Conservation (phyloP, 768 basidiomycete species). For the Cytidiella melzeri region DNA sequence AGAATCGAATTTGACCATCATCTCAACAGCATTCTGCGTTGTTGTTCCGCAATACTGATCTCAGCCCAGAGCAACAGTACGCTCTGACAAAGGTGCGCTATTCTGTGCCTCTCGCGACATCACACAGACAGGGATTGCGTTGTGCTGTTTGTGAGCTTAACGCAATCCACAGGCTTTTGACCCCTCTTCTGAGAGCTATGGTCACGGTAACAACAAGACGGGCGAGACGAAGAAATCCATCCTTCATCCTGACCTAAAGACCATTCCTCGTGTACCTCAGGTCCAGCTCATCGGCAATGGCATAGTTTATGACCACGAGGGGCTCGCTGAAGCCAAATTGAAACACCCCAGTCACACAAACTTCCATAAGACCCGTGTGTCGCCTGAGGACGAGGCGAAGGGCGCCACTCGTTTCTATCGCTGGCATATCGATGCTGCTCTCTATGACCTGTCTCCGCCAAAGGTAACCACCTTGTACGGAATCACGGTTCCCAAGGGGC, state of each 20-base stretch:
- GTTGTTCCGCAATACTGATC: constrained; percentile 61
- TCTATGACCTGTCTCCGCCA: constrained; percentile 73
- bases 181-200: constrained; percentile 56
- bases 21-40: constrained; percentile 56
- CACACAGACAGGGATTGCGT: neutral
- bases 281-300: constrained; percentile 94
- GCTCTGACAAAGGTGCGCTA: constrained; percentile 68
- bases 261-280: constrained; percentile 81
- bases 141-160: no score
- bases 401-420: constrained; percentile 87
- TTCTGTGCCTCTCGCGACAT: no score
- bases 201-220: constrained; percentile 88
- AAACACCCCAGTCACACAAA: constrained; percentile 83
- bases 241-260: constrained; percentile 86
- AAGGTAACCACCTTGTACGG: constrained; percentile 84
- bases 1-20: neutral
- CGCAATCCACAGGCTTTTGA: constrained; percentile 76
- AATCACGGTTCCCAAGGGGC: constrained; percentile 62
- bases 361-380: constrained; percentile 79
- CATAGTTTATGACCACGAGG: constrained; percentile 72
- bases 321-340: constrained; percentile 68
- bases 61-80: constrained; percentile 82
- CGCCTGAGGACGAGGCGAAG: constrained; percentile 64
- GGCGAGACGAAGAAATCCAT: constrained; percentile 69
- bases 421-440: constrained; percentile 90